Percentiles rank a stretch among this genome's conserved stretches.
phyloP scores from a whole-genome alignment of 2,329 filamentous ascomycete species.

The Neofusicoccum cordaticola region DNA sequence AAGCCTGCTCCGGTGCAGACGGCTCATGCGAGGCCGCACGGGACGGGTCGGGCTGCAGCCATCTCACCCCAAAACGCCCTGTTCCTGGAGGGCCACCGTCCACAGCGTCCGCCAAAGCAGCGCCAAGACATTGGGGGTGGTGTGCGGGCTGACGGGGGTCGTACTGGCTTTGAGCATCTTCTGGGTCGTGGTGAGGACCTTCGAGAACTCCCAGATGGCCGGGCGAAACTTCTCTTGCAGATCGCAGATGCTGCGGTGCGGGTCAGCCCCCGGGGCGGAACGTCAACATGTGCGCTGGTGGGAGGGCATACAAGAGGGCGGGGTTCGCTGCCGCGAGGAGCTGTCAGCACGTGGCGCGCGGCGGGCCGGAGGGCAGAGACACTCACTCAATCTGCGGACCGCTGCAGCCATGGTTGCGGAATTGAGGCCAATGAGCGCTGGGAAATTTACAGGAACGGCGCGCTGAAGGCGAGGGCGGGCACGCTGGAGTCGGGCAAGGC shows the following conservation, averaged over 20 bases:
- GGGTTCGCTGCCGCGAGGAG: constrained; percentile 30
- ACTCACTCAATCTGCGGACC: constrained; percentile 14
- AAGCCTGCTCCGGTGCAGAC: neutral
- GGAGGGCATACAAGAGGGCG: constrained; percentile 37
- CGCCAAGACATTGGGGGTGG: constrained; percentile 1
- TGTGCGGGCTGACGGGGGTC: constrained; percentile 19
- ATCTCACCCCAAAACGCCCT: neutral
- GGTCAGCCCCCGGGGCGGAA: neutral
- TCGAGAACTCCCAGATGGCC: constrained; percentile 80
- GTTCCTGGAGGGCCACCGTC: neutral
- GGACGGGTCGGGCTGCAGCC: constrained; percentile 1
- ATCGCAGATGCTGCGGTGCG: constrained; percentile 72
- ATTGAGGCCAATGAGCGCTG: neutral
- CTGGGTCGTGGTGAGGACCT: constrained; percentile 58
- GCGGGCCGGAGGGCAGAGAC: neutral
- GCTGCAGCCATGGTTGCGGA: constrained; percentile 8
- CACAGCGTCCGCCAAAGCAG: neutral
- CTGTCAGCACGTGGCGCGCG: constrained; percentile 12
- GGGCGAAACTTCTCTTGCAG: constrained; percentile 88
- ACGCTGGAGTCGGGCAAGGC: constrained; percentile 6
- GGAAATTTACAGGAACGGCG: constrained; percentile 1
- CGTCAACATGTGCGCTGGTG: neutral
- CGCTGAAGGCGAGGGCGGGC: constrained; percentile 1
- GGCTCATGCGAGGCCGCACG: neutral
- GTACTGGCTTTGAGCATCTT: constrained; percentile 52